phyloP scores from a whole-genome alignment of 2,329 filamentous ascomycete genomes.

The Penicillium olsonii region DNA sequence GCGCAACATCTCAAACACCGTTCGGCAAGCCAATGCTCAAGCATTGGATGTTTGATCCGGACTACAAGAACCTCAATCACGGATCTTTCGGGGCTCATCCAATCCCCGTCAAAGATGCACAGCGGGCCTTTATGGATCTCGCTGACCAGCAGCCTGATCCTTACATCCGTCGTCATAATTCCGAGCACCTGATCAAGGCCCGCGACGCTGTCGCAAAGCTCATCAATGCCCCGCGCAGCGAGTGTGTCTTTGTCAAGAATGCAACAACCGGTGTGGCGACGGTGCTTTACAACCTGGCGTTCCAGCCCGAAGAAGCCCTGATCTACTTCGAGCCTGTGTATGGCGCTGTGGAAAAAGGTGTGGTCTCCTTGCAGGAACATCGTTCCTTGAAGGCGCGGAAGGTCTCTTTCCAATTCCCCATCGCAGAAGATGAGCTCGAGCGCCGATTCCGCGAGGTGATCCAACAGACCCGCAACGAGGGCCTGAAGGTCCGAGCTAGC shows the following conservation, averaged over 20 bases:
- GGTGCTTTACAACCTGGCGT: constrained; percentile 73
- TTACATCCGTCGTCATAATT: constrained; percentile 72
- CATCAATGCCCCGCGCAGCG: constrained; percentile 65
- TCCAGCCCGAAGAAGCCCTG: constrained; percentile 69
- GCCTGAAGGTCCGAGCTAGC: constrained; percentile 66
- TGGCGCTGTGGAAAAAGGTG: constrained; percentile 71
- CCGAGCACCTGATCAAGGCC: constrained; percentile 62
- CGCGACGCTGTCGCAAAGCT: constrained; percentile 66
- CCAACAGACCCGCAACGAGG: constrained; percentile 52
- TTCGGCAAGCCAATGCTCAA: constrained; percentile 60
- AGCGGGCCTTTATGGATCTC: constrained; percentile 66
- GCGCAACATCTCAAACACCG: constrained; percentile 22
- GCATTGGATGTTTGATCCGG: constrained; percentile 68
- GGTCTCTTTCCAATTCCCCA: constrained; percentile 68
- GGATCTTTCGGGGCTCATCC: constrained; percentile 83
- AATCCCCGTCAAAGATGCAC: constrained; percentile 57
- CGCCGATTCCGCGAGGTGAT: constrained; percentile 62
- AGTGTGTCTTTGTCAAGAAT: constrained; percentile 77
- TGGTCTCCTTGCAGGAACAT: constrained; percentile 72
- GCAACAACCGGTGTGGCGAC: constrained; percentile 72
- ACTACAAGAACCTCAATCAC: constrained; percentile 76
- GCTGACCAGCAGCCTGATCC: constrained; percentile 70
- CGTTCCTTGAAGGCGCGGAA: constrained; percentile 52
- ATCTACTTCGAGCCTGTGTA: constrained; percentile 80
- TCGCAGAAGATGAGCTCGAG: constrained; percentile 68